Evolutionary conservation across 108 stramenopile genomes (phyloP), one percentile per base, ranked within the genome.

Genomic region (Cyclotella distinguenda): DNA sequence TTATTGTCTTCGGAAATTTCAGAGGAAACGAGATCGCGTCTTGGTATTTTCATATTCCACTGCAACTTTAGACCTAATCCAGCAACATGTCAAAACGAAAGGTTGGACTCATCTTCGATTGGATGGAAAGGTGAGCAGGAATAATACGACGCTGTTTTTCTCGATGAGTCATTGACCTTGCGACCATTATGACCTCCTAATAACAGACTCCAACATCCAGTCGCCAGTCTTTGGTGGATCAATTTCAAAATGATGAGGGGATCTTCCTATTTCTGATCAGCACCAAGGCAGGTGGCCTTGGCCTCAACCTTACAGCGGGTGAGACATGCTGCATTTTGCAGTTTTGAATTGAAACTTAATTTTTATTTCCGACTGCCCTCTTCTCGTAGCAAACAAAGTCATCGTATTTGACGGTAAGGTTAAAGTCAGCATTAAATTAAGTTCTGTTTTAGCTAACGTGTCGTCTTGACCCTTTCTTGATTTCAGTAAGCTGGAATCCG

Each of bases 31-130:
- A 4, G 72, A 84, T 39, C 79, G 84, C 22, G 84, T 91, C 0
- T 77, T 99, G 12, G 38, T 99, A 19, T 95, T 97, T 65, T 95
- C 96, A n/a, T 80, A 86, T 35, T 97, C 94, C 39, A 96, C 95
- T 25, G 70, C 81, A 48, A 82, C 89, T 4, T 66, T 99, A 64
- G 91, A 94, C 68, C 57, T 98, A 35, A 87, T 99, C 31, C 85
- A 89, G 40, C 59, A 44, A 19, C 88, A 83, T 34, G 28, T 91
- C 26, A 63, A 80, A 46, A 64, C 84, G 21, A 64, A 75, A 60
- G 87, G 85, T 9, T 83, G 79, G 61, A 61, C 70, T 33, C 80
- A 80, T 81, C 79, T 95, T 9, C 86, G 95, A 16, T 81, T 97
- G 54, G 97, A 97, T 71, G 97, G 97, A 25, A 55, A 61, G 60